Percentiles rank a stretch among this genome's conserved stretches.
Evolutionary conservation across 2,329 filamentous ascomycete species (phyloP).

Genomic region (Ustulina deusta): DNA sequence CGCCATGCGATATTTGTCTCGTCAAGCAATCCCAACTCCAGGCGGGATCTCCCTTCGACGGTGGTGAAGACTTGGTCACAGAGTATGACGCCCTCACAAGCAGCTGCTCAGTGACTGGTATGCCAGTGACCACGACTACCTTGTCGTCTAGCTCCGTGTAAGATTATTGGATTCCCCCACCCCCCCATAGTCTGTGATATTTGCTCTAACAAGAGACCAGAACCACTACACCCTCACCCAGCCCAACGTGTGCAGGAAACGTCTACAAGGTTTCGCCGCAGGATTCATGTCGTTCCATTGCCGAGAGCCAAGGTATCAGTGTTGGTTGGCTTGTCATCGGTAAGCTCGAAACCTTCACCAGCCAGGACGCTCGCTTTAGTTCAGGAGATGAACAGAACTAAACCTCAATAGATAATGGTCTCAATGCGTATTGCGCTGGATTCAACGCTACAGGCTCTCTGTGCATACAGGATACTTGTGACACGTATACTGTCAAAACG

Average conservation of each 20-base stretch:
- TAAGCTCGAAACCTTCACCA: conserved; percentile 4
- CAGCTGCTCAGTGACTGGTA: not conserved
- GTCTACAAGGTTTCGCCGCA: conserved; percentile 5
- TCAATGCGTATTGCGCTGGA: conserved; percentile 18
- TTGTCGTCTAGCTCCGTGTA: not conserved
- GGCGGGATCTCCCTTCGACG: not conserved
- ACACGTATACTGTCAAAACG: conserved; percentile 4
- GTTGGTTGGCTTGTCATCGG: conserved; percentile 4
- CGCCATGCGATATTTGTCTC: not conserved
- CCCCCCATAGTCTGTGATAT: no score
- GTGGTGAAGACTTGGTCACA: not conserved
- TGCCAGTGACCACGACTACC: not conserved
- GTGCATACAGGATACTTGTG: conserved; percentile 3
- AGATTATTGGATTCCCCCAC: not conserved
- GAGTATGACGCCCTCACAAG: not conserved
- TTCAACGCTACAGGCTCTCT: conserved; percentile 18
- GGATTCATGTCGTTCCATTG: conserved; percentile 8
- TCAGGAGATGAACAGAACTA: no score
- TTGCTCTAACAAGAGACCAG: no score
- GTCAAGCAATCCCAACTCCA: not conserved
- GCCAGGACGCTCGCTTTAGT: not conserved
- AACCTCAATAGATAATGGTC: conserved; percentile 6
- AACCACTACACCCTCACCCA: not conserved
- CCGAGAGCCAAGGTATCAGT: conserved; percentile 6
- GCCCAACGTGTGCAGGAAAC: not conserved